Conservation (phyloP, 306 rosid species). For the Abrus precatorius region DNA sequence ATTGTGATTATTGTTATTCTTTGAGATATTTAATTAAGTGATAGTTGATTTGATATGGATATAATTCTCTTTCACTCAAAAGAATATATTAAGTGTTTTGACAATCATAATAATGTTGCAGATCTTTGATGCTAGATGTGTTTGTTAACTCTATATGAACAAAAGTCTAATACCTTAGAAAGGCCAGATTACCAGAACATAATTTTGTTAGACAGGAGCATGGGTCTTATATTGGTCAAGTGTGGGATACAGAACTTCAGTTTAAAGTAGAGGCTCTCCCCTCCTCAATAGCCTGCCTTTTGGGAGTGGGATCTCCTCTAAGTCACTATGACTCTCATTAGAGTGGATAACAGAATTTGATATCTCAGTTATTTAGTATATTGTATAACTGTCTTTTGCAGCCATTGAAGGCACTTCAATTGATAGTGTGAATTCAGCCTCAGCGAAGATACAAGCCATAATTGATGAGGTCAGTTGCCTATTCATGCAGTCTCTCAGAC, state of each 20-base stretch:
- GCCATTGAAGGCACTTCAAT: constrained; percentile 81
- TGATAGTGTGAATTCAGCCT: constrained; percentile 75
- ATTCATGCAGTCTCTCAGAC: constrained; percentile 46
- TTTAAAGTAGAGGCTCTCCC: constrained; percentile 31
- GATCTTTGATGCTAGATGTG: constrained; percentile 11
- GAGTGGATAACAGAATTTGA: constrained; percentile 22
- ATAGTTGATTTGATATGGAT: constrained; percentile 29
- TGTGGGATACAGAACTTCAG: constrained; percentile 19
- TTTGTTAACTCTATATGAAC: constrained; percentile 10
- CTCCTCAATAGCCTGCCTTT: constrained; percentile 28
- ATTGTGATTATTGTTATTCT: constrained; percentile 30
- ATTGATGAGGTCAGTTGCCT: constrained; percentile 74
- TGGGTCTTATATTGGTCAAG: constrained; percentile 27
- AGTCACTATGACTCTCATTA: constrained; percentile 32
- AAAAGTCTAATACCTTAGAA: background rate
- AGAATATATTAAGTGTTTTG: constrained; percentile 19
- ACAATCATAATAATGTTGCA: constrained; percentile 17
- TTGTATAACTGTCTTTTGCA: constrained; percentile 47
- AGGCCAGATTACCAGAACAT: constrained; percentile 3
- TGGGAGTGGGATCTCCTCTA: constrained; percentile 32
- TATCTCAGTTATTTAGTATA: constrained; percentile 44
- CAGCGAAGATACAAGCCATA: constrained; percentile 73
- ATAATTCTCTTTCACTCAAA: constrained; percentile 11
- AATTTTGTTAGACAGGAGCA: constrained; percentile 26
- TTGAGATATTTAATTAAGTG: constrained; percentile 29